phyloP scores from a whole-genome alignment of 1,284 basidiomycete genomes.

The Marasmius oreades region DNA sequence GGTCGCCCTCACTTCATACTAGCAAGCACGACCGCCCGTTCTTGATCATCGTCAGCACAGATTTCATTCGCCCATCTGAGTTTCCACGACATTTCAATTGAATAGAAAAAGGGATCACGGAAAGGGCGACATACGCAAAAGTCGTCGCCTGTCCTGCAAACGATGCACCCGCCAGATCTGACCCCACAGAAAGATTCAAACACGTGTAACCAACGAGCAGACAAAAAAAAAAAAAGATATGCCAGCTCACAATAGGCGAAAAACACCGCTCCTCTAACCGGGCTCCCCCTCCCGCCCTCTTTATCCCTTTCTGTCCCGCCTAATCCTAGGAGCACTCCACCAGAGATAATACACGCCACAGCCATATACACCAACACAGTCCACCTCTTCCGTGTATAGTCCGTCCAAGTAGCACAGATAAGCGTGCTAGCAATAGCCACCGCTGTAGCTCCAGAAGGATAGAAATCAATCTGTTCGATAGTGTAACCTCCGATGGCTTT shows the following conservation, averaged over 20 bases:
- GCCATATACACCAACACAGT: slow-evolving; percentile 65
- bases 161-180: slow-evolving; percentile 59
- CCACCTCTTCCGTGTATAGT: slow-evolving; percentile 53
- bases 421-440: slow-evolving; percentile 63
- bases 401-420: slow-evolving; percentile 61
- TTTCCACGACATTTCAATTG: not conserved
- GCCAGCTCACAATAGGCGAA: slow-evolving; percentile 62
- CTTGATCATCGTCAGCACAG: slow-evolving; percentile 63
- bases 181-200: too few species aligned
- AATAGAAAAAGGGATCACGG: not conserved
- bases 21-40: slow-evolving; percentile 62
- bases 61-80: slow-evolving; percentile 70
- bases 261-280: slow-evolving; percentile 52
- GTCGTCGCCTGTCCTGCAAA: slow-evolving; percentile 69
- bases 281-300: slow-evolving; percentile 35
- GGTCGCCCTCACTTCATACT: slow-evolving; percentile 67
- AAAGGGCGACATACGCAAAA: slow-evolving; percentile 48
- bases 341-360: slow-evolving; percentile 47
- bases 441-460: slow-evolving; percentile 63
- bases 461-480: slow-evolving; percentile 63
- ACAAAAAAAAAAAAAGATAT: too few species aligned
- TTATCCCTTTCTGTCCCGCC: not conserved
- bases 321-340: slow-evolving; percentile 15
- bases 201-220: too few species aligned
- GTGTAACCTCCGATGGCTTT: slow-evolving; percentile 58